Percentiles rank a stretch among this genome's conserved stretches.
Conservation (phyloP, 164 flowering plant genomes). For the Warburgia ugandensis region DNA sequence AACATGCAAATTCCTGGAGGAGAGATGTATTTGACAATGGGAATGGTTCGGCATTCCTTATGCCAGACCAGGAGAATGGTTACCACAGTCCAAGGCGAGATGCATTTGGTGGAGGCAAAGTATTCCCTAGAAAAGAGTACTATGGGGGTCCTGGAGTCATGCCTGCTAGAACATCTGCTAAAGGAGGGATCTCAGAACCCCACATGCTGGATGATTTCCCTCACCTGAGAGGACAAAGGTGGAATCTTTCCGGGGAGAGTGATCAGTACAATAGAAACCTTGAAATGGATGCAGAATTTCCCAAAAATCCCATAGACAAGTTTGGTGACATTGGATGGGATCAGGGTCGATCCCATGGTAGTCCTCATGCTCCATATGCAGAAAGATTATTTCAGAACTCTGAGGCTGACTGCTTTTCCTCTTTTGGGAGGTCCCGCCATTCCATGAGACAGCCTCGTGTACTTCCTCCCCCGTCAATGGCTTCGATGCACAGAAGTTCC, state of each 20-base stretch:
- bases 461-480: conserved; percentile 77
- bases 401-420: conserved; percentile 51
- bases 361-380: conserved; percentile 34
- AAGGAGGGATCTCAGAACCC: conserved; percentile 41
- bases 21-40: conserved; percentile 64
- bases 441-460: conserved; percentile 91
- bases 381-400: conserved; percentile 54
- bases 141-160: conserved; percentile 42
- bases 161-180: conserved; percentile 33
- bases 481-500: conserved; percentile 43
- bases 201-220: conserved; percentile 37
- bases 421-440: conserved; percentile 75
- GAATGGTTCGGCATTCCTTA: conserved; percentile 26
- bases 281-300: conserved; percentile 50
- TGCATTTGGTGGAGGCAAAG: conserved; percentile 39
- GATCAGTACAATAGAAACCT: conserved; percentile 37
- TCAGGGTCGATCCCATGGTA: conserved; percentile 38
- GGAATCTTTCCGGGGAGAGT: conserved; percentile 51
- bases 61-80: conserved; percentile 47
- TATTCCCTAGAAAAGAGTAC: conserved; percentile 43
- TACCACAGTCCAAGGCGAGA: conserved; percentile 46
- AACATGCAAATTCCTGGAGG: conserved; percentile 51
- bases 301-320: conserved; percentile 41
- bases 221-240: conserved; percentile 48
- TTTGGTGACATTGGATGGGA: conserved; percentile 68